A percentile compares a stretch with the other conserved stretches of the same genome.
These are phyloP conservation scores for Trichoderma sp. DNA, from an alignment of 2,329 filamentous ascomycete species.

Conservation along the genomic window DNA sequence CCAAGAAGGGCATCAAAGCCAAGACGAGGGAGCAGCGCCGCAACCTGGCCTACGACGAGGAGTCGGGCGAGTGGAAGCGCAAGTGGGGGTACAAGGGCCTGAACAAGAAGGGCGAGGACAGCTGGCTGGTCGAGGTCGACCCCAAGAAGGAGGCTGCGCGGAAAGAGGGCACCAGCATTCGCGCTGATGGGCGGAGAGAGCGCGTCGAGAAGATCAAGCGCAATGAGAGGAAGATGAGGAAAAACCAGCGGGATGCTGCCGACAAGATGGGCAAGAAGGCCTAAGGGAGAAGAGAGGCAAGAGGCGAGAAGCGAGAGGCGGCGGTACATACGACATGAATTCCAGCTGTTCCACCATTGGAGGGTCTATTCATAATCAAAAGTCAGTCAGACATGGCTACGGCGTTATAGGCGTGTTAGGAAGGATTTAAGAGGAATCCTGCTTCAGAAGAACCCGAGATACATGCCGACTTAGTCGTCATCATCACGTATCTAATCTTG, in stretches of 20 bases:
- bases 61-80: slow-evolving; percentile 81
- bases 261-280: slow-evolving; percentile 31
- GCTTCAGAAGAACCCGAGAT: slow-evolving; percentile 30
- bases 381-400: slow-evolving; percentile 29
- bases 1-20: slow-evolving; percentile 93
- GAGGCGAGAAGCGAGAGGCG: not conserved
- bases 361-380: slow-evolving; percentile 12
- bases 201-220: slow-evolving; percentile 69
- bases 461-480: not conserved
- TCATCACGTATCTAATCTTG: not conserved
- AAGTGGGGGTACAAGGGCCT: slow-evolving; percentile 94
- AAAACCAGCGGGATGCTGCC: slow-evolving; percentile 58
- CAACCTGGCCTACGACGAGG: slow-evolving; percentile 82
- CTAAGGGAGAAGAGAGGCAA: slow-evolving; percentile 17
- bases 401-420: slow-evolving; percentile 36
- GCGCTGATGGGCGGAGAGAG: slow-evolving; percentile 64
- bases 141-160: slow-evolving; percentile 66
- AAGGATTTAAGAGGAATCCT: slow-evolving; percentile 33
- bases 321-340: not conserved
- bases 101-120: slow-evolving; percentile 78
- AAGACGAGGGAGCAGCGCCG: slow-evolving; percentile 75
- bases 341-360: not conserved
- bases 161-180: slow-evolving; percentile 63
- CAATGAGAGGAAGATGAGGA: slow-evolving; percentile 70
- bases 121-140: slow-evolving; percentile 93